phyloP scores from a whole-genome alignment of 2,329 filamentous ascomycete genomes.

The Pseudogymnoascus sp. region DNA sequence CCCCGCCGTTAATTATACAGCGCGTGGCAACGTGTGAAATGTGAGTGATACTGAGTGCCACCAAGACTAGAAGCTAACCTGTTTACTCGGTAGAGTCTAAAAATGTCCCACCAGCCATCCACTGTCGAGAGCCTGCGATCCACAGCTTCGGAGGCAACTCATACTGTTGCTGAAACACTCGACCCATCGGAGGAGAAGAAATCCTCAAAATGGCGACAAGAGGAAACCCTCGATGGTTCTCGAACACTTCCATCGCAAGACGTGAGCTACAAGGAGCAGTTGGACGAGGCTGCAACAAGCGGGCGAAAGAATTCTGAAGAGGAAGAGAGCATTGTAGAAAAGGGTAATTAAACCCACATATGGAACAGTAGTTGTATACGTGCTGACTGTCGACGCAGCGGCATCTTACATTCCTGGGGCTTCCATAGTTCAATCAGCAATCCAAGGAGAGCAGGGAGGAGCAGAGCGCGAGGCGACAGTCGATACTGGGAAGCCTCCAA shows the following conservation, averaged over 20 bases:
- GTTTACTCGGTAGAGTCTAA: neutral
- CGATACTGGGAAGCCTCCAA: conserved; percentile 15
- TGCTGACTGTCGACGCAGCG: conserved; percentile 17
- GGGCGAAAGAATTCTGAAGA: neutral
- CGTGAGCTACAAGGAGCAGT: conserved; percentile 22
- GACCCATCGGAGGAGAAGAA: conserved; percentile 14
- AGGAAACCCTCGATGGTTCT: conserved; percentile 17
- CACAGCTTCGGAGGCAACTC: conserved; percentile 14
- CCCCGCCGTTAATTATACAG: neutral
- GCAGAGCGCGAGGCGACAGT: conserved; percentile 9
- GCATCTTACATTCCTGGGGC: conserved; percentile 19
- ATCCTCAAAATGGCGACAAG: conserved; percentile 12
- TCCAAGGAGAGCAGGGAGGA: conserved; percentile 12
- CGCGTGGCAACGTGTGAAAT: neutral
- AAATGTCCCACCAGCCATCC: conserved; percentile 22
- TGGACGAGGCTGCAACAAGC: conserved; percentile 20
- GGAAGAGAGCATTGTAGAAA: conserved; percentile 18
- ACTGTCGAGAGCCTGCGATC: conserved; percentile 19
- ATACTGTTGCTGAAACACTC: conserved; percentile 13
- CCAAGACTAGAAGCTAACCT: neutral
- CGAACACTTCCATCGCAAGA: conserved; percentile 18
- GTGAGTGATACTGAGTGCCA: neutral
- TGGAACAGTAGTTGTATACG: neutral
- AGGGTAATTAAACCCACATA: conserved; percentile 15
- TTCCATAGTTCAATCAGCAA: conserved; percentile 13